A percentile compares a stretch with the other conserved stretches of the same genome.
phyloP scores from a whole-genome alignment of 2,329 filamentous ascomycete genomes.

The Thielaviopsis euricoi region DNA sequence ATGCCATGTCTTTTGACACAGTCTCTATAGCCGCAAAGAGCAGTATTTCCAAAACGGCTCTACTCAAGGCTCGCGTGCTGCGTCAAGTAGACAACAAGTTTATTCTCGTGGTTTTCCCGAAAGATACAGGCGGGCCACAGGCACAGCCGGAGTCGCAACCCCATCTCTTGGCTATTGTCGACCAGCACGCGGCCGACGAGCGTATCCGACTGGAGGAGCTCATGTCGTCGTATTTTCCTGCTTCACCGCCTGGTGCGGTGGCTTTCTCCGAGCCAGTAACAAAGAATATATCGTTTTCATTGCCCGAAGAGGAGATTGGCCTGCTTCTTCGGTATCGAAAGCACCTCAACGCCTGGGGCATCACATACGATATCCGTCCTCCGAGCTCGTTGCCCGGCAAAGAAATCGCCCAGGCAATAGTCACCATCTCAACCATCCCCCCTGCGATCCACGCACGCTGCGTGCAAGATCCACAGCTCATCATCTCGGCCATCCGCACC shows the following conservation, averaged over 20 bases:
- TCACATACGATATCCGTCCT: constrained; percentile 39
- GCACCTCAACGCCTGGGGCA: constrained; percentile 59
- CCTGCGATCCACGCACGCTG: constrained; percentile 62
- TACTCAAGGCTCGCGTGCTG: constrained; percentile 49
- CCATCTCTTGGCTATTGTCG: constrained; percentile 57
- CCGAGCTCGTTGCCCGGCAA: background rate
- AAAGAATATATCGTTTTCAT: constrained; percentile 45
- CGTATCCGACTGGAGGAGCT: constrained; percentile 63
- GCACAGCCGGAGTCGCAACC: constrained; percentile 2
- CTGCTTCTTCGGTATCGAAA: constrained; percentile 36
- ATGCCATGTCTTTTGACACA: constrained; percentile 3
- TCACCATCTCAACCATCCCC: constrained; percentile 47
- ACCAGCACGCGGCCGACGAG: constrained; percentile 93
- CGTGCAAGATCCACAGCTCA: constrained; percentile 49
- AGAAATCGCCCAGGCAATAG: constrained; percentile 12
- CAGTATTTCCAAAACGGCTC: constrained; percentile 42
- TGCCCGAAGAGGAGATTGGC: constrained; percentile 41
- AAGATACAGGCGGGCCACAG: constrained; percentile 21
- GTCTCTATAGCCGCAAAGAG: constrained; percentile 14
- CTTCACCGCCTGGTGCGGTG: constrained; percentile 2
- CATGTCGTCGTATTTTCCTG: constrained; percentile 35
- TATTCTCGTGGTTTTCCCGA: constrained; percentile 43
- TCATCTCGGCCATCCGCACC: constrained; percentile 57
- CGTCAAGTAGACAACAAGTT: constrained; percentile 84
- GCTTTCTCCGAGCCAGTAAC: constrained; percentile 24